Evolutionary conservation across 192 early-diverging fungal genomes (phyloP).

Genomic region (Gigaspora rosea): DNA sequence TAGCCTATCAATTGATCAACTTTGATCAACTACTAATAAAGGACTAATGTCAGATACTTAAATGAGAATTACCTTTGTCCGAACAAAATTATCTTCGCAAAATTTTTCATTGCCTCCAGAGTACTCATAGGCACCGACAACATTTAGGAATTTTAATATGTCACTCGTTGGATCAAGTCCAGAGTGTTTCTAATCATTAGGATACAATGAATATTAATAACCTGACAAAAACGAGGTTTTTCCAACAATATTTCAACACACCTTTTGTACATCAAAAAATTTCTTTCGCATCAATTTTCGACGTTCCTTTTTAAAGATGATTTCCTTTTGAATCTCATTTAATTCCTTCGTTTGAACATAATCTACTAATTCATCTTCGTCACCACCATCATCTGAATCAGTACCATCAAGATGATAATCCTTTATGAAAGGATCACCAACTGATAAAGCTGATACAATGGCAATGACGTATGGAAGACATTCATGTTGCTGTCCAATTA

Average conservation of each 20-base stretch:
- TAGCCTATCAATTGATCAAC: constrained; percentile 47
- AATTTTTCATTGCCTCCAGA: constrained; percentile 65
- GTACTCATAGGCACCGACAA: constrained; percentile 88
- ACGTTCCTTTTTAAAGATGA: constrained; percentile 61
- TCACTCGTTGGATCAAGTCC: constrained; percentile 84
- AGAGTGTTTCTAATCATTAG: constrained; percentile 56
- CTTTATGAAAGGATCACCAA: constrained; percentile 91
- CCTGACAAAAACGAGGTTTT: background rate
- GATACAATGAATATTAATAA: background rate
- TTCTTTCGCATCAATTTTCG: constrained; percentile 57
- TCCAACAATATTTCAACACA: constrained; percentile 1
- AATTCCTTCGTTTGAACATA: constrained; percentile 37
- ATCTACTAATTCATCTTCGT: constrained; percentile 50
- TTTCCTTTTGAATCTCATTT: constrained; percentile 59
- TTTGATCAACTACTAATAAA: background rate
- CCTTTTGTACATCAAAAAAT: constrained; percentile 73
- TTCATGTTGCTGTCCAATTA: constrained; percentile 82
- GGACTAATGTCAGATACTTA: background rate
- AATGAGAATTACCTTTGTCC: constrained; percentile 66
- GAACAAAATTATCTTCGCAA: constrained; percentile 81
- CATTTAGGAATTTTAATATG: constrained; percentile 79
- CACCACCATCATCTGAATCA: constrained; percentile 57
- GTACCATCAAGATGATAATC: constrained; percentile 67
- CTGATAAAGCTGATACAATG: constrained; percentile 88
- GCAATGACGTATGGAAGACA: constrained; percentile 88